A percentile compares a stretch with the other conserved stretches of the same genome.
phyloP scores from a whole-genome alignment of 2,329 filamentous ascomycete species.

The Pyricularia sp. region DNA sequence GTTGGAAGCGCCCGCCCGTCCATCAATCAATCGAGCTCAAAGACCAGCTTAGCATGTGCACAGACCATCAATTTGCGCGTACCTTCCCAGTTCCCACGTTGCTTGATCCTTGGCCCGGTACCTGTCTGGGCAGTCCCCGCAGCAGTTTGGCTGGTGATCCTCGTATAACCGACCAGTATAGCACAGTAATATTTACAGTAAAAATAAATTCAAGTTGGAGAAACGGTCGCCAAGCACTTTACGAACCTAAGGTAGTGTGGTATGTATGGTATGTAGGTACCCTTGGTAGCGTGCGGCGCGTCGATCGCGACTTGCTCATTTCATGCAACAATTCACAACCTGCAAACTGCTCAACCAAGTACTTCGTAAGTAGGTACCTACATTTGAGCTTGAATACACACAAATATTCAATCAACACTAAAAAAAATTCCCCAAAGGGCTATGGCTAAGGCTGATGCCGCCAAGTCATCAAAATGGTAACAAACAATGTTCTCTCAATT shows the following conservation, averaged over 20 bases:
- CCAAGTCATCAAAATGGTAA: not conserved
- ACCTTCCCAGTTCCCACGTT: not conserved
- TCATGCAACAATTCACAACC: not conserved
- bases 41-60: constrained; percentile 3
- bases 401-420: not conserved
- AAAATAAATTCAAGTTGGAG: not conserved
- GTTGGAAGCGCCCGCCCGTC: not conserved
- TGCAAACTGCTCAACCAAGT: not conserved
- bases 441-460: not conserved
- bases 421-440: not conserved
- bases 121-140: not conserved
- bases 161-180: not conserved
- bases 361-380: not conserved
- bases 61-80: not conserved
- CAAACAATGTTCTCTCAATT: not conserved
- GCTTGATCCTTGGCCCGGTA: not conserved
- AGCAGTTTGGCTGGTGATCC: not conserved
- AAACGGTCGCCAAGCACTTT: not conserved
- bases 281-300: not conserved
- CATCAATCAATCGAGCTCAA: not conserved
- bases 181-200: not conserved
- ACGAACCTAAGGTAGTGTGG: not conserved
- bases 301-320: not conserved
- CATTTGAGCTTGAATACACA: not conserved
- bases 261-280: no score